These are phyloP conservation scores for Aspergillus coremiiformis DNA, from an alignment of 495 filamentous ascomycete species.

Conservation along the genomic window DNA sequence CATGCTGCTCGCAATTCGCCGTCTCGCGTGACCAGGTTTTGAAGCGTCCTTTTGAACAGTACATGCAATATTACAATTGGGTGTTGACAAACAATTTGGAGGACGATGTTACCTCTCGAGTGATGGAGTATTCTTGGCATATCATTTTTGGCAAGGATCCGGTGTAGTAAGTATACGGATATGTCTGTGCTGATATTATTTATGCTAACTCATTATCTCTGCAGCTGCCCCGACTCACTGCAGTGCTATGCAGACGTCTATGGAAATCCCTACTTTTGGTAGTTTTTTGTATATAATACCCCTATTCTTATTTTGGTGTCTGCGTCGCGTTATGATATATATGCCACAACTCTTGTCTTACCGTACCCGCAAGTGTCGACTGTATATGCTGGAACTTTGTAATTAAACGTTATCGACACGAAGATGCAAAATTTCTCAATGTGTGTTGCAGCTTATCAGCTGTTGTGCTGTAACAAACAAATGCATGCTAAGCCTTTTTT, in stretches of 20 bases:
- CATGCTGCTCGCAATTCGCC: conserved; percentile 66
- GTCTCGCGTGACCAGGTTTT: conserved; percentile 49
- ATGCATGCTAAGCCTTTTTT: background rate
- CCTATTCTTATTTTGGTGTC: conserved; percentile 2
- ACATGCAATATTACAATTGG: conserved; percentile 53
- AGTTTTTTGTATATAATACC: conserved; percentile 9
- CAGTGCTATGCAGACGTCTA: conserved; percentile 45
- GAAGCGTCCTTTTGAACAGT: conserved; percentile 43
- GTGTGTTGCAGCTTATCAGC: background rate
- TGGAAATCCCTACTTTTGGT: conserved; percentile 25
- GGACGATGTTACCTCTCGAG: conserved; percentile 37
- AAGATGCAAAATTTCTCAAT: background rate
- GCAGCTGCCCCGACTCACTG: conserved; percentile 39
- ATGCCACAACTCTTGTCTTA: background rate
- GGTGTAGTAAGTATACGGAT: conserved; percentile 34
- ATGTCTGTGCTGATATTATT: background rate
- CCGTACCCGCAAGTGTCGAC: background rate
- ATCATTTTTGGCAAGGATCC: conserved; percentile 48
- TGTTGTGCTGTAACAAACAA: background rate
- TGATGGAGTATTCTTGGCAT: conserved; percentile 51
- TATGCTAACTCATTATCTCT: conserved; percentile 7
- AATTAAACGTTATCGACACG: background rate
- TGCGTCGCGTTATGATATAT: background rate
- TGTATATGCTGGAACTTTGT: background rate
- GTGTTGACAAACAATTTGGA: conserved; percentile 42